phyloP scores from a whole-genome alignment of 2,329 filamentous ascomycete genomes.

The Colletotrichum sp. region DNA sequence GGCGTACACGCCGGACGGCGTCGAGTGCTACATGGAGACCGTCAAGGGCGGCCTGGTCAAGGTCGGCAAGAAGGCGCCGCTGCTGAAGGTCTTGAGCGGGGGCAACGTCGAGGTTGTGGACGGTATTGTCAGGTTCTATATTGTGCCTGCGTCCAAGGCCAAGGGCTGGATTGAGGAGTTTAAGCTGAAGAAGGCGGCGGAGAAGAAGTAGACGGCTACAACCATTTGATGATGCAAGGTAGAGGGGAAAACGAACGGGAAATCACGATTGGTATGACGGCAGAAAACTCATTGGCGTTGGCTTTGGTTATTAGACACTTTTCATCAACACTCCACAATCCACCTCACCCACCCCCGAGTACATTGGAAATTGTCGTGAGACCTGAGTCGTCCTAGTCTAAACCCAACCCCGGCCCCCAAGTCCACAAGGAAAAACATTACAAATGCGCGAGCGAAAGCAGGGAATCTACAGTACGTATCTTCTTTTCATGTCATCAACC shows the following conservation, averaged over 20 bases:
- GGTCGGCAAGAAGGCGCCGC: conserved; percentile 81
- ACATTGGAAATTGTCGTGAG: background rate
- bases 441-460: conserved; percentile 3
- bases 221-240: background rate
- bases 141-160: conserved; percentile 76
- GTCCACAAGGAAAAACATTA: conserved; percentile 4
- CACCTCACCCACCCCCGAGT: background rate
- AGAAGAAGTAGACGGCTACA: conserved; percentile 33
- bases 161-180: conserved; percentile 83
- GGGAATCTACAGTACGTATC: conserved; percentile 2
- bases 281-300: background rate
- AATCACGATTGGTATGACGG: background rate
- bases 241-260: background rate
- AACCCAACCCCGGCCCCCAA: background rate
- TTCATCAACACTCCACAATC: background rate
- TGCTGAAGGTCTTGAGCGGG: conserved; percentile 75
- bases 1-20: conserved; percentile 68
- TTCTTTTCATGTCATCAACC: background rate
- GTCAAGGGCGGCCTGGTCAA: conserved; percentile 80
- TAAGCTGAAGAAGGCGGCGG: conserved; percentile 72
- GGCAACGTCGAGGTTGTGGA: conserved; percentile 89
- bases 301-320: background rate
- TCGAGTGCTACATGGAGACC: conserved; percentile 93
- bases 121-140: conserved; percentile 80
- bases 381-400: conserved; percentile 1